Base-by-base conservation (phyloP, 2,329 filamentous ascomycete genomes). In the Chaetomiaceae sp. region DNA sequence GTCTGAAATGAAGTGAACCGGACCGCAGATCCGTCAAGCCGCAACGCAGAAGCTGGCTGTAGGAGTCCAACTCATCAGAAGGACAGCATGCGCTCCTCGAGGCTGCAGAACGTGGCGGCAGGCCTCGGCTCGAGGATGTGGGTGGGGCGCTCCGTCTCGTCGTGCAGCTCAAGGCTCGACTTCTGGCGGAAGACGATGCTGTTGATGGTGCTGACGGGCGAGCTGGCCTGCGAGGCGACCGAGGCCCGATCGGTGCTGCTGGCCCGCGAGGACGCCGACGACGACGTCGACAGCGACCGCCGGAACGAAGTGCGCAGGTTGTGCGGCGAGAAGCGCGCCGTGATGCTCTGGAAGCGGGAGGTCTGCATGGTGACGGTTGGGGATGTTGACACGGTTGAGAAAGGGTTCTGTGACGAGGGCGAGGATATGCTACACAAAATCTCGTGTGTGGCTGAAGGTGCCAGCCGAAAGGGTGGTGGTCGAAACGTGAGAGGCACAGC, bases 21-120 rank as follows among this genome's bases (percentile, higher is more conserved):
- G n/a, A n/a, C n/a, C n/a, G n/a, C n/a, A n/a, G n/a, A n/a, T n/a
- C n/a, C n/a, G n/a, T n/a, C n/a, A n/a, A n/a, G n/a, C n/a, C n/a
- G n/a, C n/a, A n/a, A n/a, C n/a, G n/a, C n/a, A n/a, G n/a, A n/a
- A n/a, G n/a, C n/a, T n/a, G n/a, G n/a, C n/a, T 24, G 22, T 24
- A 6, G 22, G 9, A 6, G 22, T 24, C 22, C 12, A 30, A 6
- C 43, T 53, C n/a, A n/a, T n/a, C 58, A 68, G 38, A 71, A 64
- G 17, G 64, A 65, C 35, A 68, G 66, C 60, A 81, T 78, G 42
- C 77, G 70, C 66, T 81, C 79, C 63, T 82, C 79, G 38, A 83
- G 62, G 32, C 79, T 76, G 53, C 75, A 76, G 73, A 78, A 83
- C 65, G 80, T 81, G 43, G 81, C 76, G 29, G 81, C 70, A 10